Percentiles rank a stretch among this genome's conserved stretches.
phyloP scores from a whole-genome alignment of 345 rosid genomes.

The Camelina neglecta region DNA sequence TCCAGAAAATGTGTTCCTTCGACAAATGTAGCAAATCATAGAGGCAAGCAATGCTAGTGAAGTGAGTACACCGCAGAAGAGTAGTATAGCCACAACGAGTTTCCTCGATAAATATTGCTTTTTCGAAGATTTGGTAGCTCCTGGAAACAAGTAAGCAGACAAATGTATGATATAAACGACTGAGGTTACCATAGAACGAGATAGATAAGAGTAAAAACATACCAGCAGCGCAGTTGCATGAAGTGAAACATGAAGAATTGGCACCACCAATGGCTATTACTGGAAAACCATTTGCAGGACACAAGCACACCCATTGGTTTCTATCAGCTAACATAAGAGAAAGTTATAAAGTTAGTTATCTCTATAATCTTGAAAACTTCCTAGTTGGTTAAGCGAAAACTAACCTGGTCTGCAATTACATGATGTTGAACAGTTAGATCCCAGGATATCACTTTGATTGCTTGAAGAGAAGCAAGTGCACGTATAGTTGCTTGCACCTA shows the following conservation, averaged over 20 bases:
- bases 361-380: constrained; percentile 1
- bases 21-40: constrained; percentile 56
- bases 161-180: background rate
- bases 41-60: constrained; percentile 75
- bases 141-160: constrained; percentile 49
- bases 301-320: constrained; percentile 70
- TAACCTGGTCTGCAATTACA: constrained; percentile 85
- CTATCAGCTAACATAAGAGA: constrained; percentile 48
- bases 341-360: constrained; percentile 23
- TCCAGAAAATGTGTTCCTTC: constrained; percentile 54
- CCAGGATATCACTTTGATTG: constrained; percentile 53
- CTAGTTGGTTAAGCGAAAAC: background rate
- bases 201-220: constrained; percentile 23
- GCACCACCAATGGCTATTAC: constrained; percentile 53
- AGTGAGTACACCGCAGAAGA: constrained; percentile 65
- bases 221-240: constrained; percentile 96
- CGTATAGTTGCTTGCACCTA: constrained; percentile 63
- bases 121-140: constrained; percentile 53
- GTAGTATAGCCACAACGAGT: constrained; percentile 58
- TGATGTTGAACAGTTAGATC: constrained; percentile 75
- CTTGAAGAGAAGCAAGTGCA: constrained; percentile 63
- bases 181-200: background rate
- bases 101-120: constrained; percentile 56
- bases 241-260: constrained; percentile 66
- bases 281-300: constrained; percentile 80